A percentile compares a stretch with the other conserved stretches of the same genome.
Evolutionary conservation across 108 stramenopile genomes (phyloP).

Genomic region (Aurantiochytrium sp.): DNA sequence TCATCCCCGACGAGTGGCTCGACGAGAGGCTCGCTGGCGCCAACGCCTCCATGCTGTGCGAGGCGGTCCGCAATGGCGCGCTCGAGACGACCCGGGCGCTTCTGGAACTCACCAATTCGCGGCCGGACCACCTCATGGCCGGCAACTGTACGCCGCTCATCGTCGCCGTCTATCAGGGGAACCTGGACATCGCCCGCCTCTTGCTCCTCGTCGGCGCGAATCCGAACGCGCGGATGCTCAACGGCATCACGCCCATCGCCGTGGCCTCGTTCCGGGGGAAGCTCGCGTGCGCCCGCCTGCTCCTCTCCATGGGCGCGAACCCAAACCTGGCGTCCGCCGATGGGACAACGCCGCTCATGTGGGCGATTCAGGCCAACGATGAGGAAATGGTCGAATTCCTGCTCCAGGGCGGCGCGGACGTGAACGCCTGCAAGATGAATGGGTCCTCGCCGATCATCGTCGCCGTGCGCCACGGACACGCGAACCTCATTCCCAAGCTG

Average conservation of each 20-base stretch:
- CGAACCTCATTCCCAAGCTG: neutral
- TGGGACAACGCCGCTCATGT: conserved; percentile 21
- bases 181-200: neutral
- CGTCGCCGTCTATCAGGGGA: neutral
- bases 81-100: neutral
- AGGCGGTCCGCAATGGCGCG: neutral
- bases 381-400: neutral
- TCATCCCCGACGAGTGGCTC: neutral
- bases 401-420: neutral
- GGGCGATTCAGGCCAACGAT: neutral
- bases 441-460: conserved; percentile 26
- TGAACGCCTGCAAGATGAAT: neutral
- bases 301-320: neutral
- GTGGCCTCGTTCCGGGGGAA: neutral
- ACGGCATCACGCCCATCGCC: neutral
- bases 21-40: neutral
- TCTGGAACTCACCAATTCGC: neutral
- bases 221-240: neutral
- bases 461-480: neutral
- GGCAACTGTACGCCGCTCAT: neutral
- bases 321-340: neutral
- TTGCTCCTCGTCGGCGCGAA: neutral
- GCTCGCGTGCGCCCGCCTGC: neutral
- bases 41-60: neutral
- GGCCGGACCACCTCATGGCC: neutral